Evolutionary conservation across 2,329 filamentous ascomycete species (phyloP).

Genomic region (Phialocephala subalpina): DNA sequence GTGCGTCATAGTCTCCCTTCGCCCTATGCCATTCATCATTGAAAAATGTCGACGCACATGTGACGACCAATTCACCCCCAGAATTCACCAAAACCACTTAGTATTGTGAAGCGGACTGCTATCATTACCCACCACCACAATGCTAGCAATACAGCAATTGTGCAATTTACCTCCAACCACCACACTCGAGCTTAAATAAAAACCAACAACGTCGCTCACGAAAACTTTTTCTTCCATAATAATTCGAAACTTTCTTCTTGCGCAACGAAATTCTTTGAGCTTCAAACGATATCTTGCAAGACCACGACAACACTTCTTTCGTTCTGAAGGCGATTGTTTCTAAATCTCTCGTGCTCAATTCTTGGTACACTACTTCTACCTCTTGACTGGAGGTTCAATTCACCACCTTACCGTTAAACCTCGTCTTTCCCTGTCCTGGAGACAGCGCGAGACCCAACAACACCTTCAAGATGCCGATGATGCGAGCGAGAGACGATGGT

Average conservation of each 20-base stretch:
- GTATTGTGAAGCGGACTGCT: conserved; percentile 3
- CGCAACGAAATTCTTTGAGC: not conserved
- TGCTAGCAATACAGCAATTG: not conserved
- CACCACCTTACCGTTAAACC: not conserved
- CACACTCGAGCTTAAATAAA: not conserved
- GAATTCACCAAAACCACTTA: not conserved
- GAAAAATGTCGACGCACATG: not conserved
- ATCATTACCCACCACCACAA: not conserved
- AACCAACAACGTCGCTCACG: not conserved
- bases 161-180: not conserved
- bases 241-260: not conserved
- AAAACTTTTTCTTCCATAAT: not conserved
- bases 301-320: not conserved
- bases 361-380: not conserved
- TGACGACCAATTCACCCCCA: not conserved
- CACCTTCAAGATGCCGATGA: not conserved
- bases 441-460: not conserved
- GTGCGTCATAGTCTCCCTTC: not conserved
- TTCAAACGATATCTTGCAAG: not conserved
- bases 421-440: not conserved
- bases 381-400: too few species aligned
- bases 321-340: not conserved
- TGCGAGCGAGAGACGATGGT: not conserved
- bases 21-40: not conserved
- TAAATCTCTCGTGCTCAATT: not conserved